Evolutionary conservation across 306 rosid genomes (phyloP).

Genomic region (Cyamopsis tetragonoloba): DNA sequence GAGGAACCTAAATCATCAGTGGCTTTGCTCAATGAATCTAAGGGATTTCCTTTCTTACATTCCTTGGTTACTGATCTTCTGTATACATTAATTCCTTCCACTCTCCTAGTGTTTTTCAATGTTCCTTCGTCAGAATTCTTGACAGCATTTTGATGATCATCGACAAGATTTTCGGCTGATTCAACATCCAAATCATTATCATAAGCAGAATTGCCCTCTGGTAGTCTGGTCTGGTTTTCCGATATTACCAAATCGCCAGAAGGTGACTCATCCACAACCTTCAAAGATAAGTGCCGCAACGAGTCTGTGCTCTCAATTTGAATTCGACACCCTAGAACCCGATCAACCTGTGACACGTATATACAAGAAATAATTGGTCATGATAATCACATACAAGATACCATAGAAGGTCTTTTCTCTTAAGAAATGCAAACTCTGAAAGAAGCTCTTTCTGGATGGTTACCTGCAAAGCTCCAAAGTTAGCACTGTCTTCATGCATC

Average conservation of each 20-base stretch:
- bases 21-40: constrained; percentile 35
- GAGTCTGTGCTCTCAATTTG: constrained; percentile 44
- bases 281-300: constrained; percentile 41
- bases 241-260: constrained; percentile 46
- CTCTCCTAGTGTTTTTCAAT: constrained; percentile 42
- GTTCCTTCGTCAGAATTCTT: constrained; percentile 43
- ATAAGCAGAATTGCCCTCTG: constrained; percentile 48
- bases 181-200: constrained; percentile 56
- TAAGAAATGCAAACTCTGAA: constrained; percentile 20
- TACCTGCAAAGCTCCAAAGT: constrained; percentile 74
- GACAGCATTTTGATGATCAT: constrained; percentile 44
- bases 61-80: constrained; percentile 70
- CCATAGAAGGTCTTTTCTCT: constrained; percentile 14
- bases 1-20: constrained; percentile 42
- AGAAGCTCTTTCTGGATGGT: constrained; percentile 24
- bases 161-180: constrained; percentile 40
- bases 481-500: constrained; percentile 34
- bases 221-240: constrained; percentile 45
- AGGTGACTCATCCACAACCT: constrained; percentile 42
- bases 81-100: constrained; percentile 64
- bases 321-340: constrained; percentile 90
- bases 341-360: constrained; percentile 70
- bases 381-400: constrained; percentile 20
- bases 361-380: constrained; percentile 26
- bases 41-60: constrained; percentile 48